Evolutionary conservation across 495 filamentous ascomycete genomes (phyloP).

Genomic region (Xylona heveae): DNA sequence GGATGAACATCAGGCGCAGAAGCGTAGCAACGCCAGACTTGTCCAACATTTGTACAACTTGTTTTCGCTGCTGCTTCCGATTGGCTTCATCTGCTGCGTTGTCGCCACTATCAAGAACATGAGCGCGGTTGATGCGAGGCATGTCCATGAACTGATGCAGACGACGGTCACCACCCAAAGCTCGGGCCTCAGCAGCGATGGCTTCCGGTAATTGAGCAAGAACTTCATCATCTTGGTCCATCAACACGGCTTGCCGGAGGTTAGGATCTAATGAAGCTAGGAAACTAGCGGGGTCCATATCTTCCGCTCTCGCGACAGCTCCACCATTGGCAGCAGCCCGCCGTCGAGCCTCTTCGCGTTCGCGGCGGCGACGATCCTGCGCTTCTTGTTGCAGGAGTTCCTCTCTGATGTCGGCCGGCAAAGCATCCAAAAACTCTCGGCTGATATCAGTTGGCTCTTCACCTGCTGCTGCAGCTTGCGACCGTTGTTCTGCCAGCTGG

Average conservation of each 20-base stretch:
- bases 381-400: conserved; percentile 82
- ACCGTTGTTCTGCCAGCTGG: conserved; percentile 62
- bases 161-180: conserved; percentile 34
- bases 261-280: conserved; percentile 72
- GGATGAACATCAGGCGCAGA: conserved; percentile 89
- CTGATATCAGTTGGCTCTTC: conserved; percentile 75
- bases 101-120: conserved; percentile 21
- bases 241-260: conserved; percentile 65
- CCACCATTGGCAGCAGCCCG: conserved; percentile 27
- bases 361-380: conserved; percentile 69
- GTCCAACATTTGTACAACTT: conserved; percentile 88
- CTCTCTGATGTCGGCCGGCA: conserved; percentile 72
- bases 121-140: conserved; percentile 22
- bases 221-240: conserved; percentile 80
- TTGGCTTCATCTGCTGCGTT: conserved; percentile 9
- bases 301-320: conserved; percentile 39
- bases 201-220: conserved; percentile 70
- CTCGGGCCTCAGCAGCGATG: conserved; percentile 67
- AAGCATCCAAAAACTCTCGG: conserved; percentile 81
- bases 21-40: conserved; percentile 87
- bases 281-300: conserved; percentile 89
- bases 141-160: conserved; percentile 38
- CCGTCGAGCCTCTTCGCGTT: conserved; percentile 55
- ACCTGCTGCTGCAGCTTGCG: conserved; percentile 56
- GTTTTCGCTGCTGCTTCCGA: conserved; percentile 54